Base-by-base conservation (phyloP, 768 basidiomycete genomes). In the Tylopilus cervinicoccineus region DNA sequence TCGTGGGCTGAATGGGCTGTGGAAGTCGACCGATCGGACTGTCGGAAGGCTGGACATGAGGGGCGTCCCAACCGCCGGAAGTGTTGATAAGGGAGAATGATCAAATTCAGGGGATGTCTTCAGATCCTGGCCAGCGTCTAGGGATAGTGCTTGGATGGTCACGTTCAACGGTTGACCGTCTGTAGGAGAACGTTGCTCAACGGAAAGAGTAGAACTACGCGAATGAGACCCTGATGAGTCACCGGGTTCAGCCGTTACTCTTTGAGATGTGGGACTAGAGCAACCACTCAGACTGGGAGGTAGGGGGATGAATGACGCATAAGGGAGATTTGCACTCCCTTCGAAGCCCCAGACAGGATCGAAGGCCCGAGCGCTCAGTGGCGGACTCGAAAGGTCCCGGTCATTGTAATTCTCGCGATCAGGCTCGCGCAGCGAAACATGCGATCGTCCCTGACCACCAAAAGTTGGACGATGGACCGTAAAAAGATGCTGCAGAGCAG, bases 241-340 rank as follows among this genome's bases (percentile, higher is more conserved):
- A 16, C 29, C 44, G 13, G 53, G 51, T 20, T 42, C 64, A 36
- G 43, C 44, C n/a, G 38, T 32, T 22, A 54, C 48, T 23, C 54
- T 50, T 47, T 67, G 65, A 2, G 65, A 69, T 12, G 51, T 43
- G 10, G 67, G 57, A 17, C 65, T 69, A n/a, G 65, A 67, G 28
- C 54, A 58, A 19, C 63, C 57, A 28, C 67, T 67, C 36, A 55
- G 29, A 26, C 65, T 67, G 2, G 65, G 61, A 20, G 65, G 67
- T 16, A 69, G 48, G 4, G 65, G 65, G 6, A 67, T 45, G 39
- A 56, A 67, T 17, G 67, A 59, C 22, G 67, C 63, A 33, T 58
- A 55, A 26, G 61, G 51, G 31, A 59, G 53, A 36, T 43, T 45
- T 0, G 48, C 36, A 39, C 54, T 46, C 12, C 45, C 56, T 36